These are phyloP conservation scores for Phaffia australis DNA, from an alignment of 768 basidiomycete genomes.

Conservation along the genomic window DNA sequence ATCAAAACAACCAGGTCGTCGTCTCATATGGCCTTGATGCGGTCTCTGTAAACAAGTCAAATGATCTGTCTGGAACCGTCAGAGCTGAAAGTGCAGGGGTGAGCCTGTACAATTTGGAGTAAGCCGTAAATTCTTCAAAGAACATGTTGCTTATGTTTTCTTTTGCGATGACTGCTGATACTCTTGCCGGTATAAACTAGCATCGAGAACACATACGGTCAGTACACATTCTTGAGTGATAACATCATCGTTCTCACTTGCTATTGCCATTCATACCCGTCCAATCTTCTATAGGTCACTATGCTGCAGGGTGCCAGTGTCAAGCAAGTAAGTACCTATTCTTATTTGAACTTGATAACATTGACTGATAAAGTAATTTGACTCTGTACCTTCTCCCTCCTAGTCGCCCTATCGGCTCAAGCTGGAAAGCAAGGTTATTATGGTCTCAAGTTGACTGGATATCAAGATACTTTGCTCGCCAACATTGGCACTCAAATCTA, in stretches of 20 bases:
- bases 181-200: background rate
- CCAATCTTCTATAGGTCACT: background rate
- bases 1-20: conserved; percentile 11
- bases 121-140: background rate
- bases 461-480: conserved; percentile 4
- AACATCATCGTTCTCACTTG: no score
- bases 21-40: conserved; percentile 2
- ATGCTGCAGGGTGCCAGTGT: background rate
- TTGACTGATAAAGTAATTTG: no score
- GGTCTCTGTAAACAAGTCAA: background rate
- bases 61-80: conserved; percentile 10
- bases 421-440: conserved; percentile 2
- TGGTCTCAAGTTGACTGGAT: conserved; percentile 1
- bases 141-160: no score
- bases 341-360: no score
- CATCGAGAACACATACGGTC: conserved; percentile 12
- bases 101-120: conserved; percentile 10
- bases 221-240: no score
- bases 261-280: no score
- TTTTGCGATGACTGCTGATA: no score
- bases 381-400: no score
- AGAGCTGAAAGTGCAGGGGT: background rate
- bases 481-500: background rate
- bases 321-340: no score
- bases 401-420: conserved; percentile 11